A percentile compares a stretch with the other conserved stretches of the same genome.
phyloP scores from a whole-genome alignment of 257 asterid genomes.

The Orobanche coerulescens region DNA sequence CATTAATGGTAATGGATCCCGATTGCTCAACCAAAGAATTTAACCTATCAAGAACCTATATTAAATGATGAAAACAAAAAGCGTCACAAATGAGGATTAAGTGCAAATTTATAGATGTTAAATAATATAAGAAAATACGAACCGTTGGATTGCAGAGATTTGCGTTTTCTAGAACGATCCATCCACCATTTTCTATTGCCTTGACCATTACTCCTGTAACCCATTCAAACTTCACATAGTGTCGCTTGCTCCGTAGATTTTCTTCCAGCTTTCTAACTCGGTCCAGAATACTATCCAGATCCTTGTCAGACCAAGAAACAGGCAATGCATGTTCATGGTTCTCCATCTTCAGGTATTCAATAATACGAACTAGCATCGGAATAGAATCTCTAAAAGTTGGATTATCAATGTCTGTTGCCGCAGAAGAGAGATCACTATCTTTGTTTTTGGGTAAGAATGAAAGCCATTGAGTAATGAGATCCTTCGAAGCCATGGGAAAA shows the following conservation, averaged over 20 bases:
- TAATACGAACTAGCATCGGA: constrained; percentile 42
- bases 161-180: constrained; percentile 95
- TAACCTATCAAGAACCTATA: constrained; percentile 95
- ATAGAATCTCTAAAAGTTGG: constrained; percentile 44
- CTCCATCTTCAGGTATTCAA: constrained; percentile 50
- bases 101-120: not conserved
- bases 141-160: constrained; percentile 99
- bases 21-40: constrained; percentile 97
- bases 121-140: constrained; percentile 18
- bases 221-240: constrained; percentile 89
- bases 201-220: constrained; percentile 77
- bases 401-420: constrained; percentile 34
- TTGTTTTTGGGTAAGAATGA: constrained; percentile 47
- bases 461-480: constrained; percentile 57
- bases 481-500: constrained; percentile 39
- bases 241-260: constrained; percentile 28
- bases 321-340: constrained; percentile 26
- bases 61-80: constrained; percentile 16
- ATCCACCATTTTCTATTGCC: constrained; percentile 96
- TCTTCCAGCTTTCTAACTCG: constrained; percentile 47
- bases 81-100: constrained; percentile 11
- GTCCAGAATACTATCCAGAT: constrained; percentile 46
- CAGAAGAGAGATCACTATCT: too few species aligned
- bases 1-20: constrained; percentile 88
- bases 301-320: constrained; percentile 59